Evolutionary conservation across 169 alveolate species (phyloP), one percentile per base, ranked within the genome.

Genomic region (Neospora caninum): DNA sequence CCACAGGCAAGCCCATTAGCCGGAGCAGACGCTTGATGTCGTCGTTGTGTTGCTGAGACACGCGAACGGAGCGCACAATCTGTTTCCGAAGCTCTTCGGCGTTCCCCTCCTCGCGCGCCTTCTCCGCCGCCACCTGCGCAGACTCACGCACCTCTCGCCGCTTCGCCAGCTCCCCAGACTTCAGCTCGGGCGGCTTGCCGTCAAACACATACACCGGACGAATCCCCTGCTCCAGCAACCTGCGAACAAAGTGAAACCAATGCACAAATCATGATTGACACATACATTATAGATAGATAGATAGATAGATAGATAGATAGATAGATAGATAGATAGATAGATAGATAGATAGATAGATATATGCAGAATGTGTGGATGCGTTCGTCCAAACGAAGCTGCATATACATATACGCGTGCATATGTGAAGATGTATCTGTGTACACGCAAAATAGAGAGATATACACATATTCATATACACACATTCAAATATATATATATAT

Each of bases 181-280:
- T 99, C 88, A 98, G 94, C 88, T 97, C 99, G 25, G 99, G 99
- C 29, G 99, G 99, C 54, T 97, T 98, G n/a, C 99, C 99, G 95
- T 99, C 99, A 96, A 99, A 99, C 34, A 99, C 99, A 98, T 99
- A 99, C 34, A 98, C 97, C 10, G 99, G 99, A 88, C 97, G 97
- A 69, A 99, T 97, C 31, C 99, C 99, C 93, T 97, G 96, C 92
- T 97, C 98, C 84, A 96, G 91, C 82, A 97, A 92, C 95, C 96
- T 94, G 43, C 22, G 29, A 49, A 49, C 22, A 49, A 49, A 27
- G 49, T 1, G 69, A n/a, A n/a, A n/a, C n/a, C n/a, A n/a, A n/a
- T n/a, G n/a, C n/a, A n/a, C n/a, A n/a, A n/a, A n/a, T n/a, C n/a
- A n/a, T n/a, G n/a, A n/a, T n/a, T n/a, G n/a, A n/a, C 41, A n/a